Evolutionary conservation across 2,329 filamentous ascomycete genomes (phyloP).

Genomic region (Cercospora sojina): DNA sequence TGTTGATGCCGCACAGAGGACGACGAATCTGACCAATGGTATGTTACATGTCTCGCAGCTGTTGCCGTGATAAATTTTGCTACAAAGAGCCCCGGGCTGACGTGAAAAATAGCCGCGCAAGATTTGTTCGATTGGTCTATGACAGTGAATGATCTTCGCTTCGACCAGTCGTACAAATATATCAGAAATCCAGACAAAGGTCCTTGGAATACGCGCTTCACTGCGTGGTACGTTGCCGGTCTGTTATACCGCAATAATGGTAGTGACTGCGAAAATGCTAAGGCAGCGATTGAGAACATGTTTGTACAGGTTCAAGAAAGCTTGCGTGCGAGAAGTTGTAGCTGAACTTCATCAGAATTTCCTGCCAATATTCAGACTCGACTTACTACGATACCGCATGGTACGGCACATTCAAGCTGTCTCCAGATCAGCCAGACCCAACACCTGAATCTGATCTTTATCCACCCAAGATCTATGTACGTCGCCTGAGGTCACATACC

Average conservation of each 20-base stretch:
- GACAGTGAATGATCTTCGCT: background rate
- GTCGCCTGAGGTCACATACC: background rate
- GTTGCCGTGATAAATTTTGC: background rate
- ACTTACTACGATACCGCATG: background rate
- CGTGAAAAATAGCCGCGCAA: background rate
- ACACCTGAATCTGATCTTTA: background rate
- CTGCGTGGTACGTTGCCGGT: background rate
- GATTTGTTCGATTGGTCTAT: background rate
- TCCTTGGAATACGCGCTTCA: background rate
- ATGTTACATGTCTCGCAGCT: background rate
- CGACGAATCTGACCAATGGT: background rate
- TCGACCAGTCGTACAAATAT: background rate
- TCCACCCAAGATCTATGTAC: background rate
- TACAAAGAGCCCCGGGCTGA: background rate
- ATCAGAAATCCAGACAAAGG: background rate
- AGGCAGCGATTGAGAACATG: background rate
- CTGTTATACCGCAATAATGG: background rate
- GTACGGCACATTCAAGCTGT: background rate
- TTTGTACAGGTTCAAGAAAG: background rate
- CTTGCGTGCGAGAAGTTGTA: background rate
- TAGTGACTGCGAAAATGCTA: background rate
- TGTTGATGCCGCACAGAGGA: background rate
- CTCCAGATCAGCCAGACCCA: background rate
- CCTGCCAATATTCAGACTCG: background rate
- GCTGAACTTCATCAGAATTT: background rate